Percentiles rank a stretch among this genome's conserved stretches.
Evolutionary conservation across 225 moss, liverwort and hornwort genomes (phyloP).

Genomic region (Pseudoscleropodium purum): DNA sequence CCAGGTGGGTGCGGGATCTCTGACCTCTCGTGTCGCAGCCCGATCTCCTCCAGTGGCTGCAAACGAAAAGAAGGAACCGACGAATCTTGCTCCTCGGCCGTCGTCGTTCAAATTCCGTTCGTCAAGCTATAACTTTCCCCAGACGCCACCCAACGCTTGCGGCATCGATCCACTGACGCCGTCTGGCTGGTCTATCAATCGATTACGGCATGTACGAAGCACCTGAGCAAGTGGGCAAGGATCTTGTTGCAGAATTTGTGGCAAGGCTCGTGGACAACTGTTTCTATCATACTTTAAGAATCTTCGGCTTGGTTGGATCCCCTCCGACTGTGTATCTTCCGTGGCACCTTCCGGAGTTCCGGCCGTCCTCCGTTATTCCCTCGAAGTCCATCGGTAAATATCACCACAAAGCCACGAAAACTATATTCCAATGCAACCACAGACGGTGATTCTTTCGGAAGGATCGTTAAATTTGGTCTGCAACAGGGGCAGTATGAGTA

Average conservation of each 20-base stretch:
- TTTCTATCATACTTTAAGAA: neutral
- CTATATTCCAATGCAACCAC: neutral
- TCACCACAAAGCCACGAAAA: neutral
- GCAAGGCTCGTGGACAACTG: neutral
- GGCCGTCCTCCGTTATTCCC: neutral
- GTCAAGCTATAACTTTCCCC: neutral
- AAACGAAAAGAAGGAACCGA: slow-evolving; percentile 3
- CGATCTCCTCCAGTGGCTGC: slow-evolving; percentile 22
- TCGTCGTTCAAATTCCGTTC: neutral
- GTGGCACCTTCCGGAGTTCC: neutral
- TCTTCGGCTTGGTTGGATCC: neutral
- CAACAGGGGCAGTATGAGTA: neutral
- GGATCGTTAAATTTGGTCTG: neutral
- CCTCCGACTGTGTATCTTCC: neutral
- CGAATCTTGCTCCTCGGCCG: neutral
- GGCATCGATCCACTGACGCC: neutral
- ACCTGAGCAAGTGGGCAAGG: neutral
- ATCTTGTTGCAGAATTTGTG: neutral
- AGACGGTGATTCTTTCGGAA: neutral
- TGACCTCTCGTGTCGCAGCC: slow-evolving; percentile 21
- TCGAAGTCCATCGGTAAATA: neutral
- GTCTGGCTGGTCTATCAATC: neutral
- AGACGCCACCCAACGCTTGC: neutral
- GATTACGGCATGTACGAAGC: neutral
- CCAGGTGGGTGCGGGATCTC: neutral